Conservation (phyloP, 495 filamentous ascomycete genomes). For the Aspergillus affinis region DNA sequence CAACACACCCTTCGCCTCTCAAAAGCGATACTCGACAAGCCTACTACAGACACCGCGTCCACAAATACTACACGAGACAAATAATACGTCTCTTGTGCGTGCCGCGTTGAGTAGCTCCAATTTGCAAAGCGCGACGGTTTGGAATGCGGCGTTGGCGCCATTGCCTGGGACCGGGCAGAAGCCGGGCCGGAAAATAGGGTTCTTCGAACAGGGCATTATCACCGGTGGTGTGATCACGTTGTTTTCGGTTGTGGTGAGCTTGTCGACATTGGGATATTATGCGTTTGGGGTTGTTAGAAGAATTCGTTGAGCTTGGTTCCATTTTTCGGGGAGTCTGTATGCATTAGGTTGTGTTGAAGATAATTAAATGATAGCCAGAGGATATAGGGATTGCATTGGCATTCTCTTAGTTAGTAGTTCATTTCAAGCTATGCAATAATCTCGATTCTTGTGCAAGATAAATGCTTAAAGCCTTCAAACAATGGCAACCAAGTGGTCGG, state of each 20-base stretch:
- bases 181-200: constrained; percentile 41
- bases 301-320: not conserved
- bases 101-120: constrained; percentile 19
- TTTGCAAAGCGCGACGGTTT: constrained; percentile 20
- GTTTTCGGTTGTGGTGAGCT: constrained; percentile 24
- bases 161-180: constrained; percentile 39
- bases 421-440: too few relatives aligned
- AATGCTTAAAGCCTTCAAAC: too few relatives aligned
- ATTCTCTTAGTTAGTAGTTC: too few relatives aligned
- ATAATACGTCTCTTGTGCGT: constrained; percentile 12
- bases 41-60: constrained; percentile 43
- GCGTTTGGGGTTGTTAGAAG: constrained; percentile 23
- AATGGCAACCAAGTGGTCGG: too few relatives aligned
- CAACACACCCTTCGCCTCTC: constrained; percentile 22
- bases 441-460: too few relatives aligned
- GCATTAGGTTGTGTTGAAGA: too few relatives aligned
- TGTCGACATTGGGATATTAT: constrained; percentile 33
- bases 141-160: constrained; percentile 31
- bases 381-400: too few relatives aligned
- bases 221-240: constrained; percentile 35
- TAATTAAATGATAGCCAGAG: too few relatives aligned
- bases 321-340: not conserved
- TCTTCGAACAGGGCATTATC: constrained; percentile 54
- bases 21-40: constrained; percentile 36
- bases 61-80: constrained; percentile 30